phyloP scores from a whole-genome alignment of 176 grass and related monocot species.

The Aegilops bicornis region DNA sequence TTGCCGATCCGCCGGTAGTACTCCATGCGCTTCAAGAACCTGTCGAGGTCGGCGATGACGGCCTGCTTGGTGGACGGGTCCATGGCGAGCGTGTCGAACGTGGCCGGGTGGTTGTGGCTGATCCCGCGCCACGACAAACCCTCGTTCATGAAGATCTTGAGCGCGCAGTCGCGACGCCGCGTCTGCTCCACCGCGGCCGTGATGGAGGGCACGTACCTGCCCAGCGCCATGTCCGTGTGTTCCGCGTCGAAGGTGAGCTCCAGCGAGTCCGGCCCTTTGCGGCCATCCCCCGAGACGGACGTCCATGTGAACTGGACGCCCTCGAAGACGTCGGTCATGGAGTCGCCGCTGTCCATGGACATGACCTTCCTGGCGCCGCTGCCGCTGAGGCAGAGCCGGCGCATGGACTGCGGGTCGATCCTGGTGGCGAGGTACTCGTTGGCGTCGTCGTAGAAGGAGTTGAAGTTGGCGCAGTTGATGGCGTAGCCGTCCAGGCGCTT shows the following conservation, averaged over 20 bases:
- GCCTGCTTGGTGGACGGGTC: constrained; percentile 19
- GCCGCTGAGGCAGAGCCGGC: constrained; percentile 12
- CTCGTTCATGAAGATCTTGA: constrained; percentile 44
- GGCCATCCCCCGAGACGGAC: background rate
- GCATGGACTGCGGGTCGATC: constrained; percentile 27
- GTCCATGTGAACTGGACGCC: constrained; percentile 31
- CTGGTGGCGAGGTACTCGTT: constrained; percentile 26
- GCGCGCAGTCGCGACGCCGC: background rate
- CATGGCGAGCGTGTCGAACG: constrained; percentile 42
- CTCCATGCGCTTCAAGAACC: too few relatives aligned
- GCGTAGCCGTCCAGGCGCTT: background rate
- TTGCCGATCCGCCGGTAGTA: too few relatives aligned
- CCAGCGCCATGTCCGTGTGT: constrained; percentile 15
- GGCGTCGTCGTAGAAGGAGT: constrained; percentile 13
- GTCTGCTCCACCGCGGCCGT: background rate
- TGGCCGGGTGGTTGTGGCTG: constrained; percentile 27
- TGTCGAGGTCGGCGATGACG: too few relatives aligned
- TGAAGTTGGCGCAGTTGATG: background rate
- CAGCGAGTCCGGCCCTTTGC: background rate
- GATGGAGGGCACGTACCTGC: constrained; percentile 26
- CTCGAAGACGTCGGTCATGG: constrained; percentile 35
- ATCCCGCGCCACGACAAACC: background rate
- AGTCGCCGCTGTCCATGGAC: constrained; percentile 30
- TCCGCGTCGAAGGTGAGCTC: constrained; percentile 30
- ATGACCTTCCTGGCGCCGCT: background rate